Base-by-base conservation (phyloP, 1,139 yeast genomes). In the Suhomyces terraborum region DNA sequence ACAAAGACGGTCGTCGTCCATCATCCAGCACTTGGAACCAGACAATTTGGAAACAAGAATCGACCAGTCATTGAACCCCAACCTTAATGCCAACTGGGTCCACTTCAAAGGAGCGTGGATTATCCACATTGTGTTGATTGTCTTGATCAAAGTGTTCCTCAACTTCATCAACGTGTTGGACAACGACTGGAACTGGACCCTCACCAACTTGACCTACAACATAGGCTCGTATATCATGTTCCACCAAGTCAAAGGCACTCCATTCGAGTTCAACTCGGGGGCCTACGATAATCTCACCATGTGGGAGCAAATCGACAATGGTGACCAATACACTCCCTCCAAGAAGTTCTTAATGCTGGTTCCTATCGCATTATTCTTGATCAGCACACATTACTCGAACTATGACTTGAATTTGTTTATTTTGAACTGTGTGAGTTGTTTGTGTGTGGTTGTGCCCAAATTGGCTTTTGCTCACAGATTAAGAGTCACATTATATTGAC, bases 281-380 rank as follows among this genome's bases (percentile, higher is more conserved):
- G 98, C 98, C 0, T 93, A 86, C 64, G 98, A 93, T 62, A 84
- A 88, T 58, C 75, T 93, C 55, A 93, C 97, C 21, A 88, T 93
- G 97, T 93, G 98, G 98, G 98, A 93, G 65, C 98, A 93, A 66
- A 84, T 93, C 50, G 97, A 93, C 64, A 84, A 91, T 56, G 98
- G 98, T 47, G 97, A 89, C 59, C 95, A 89, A 62, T 93, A 91
- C 62, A 93, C 98, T 0, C 98, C 98, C 5, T 83, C 96, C 20
- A 89, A 93, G 72, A 93, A 93, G 66, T 93, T 89, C 59, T 72
- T 93, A 54, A 79, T 91, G 69, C 81, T 88, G 45, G 96, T 93
- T 12, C 98, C 98, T 28, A 87, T 93, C 51, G 84, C 81, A 8
- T 73, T 93, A 56, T 93, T 93, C 57, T 74, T 93, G 54, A 74